Conservation (phyloP, 169 alveolate genomes). For the Eimeria praecox region DNA sequence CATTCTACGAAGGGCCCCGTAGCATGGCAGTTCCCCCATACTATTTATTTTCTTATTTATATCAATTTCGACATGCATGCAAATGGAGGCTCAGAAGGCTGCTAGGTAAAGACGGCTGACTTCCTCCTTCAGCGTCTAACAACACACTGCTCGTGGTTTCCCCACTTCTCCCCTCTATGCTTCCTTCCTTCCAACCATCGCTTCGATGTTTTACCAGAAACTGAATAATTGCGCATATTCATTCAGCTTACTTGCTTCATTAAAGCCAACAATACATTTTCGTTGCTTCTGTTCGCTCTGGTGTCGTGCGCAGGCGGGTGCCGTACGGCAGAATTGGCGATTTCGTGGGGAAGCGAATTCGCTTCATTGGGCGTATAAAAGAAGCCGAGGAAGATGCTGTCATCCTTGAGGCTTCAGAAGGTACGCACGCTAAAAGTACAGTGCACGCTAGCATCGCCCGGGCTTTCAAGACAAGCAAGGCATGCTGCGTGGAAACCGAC, state of each 20-base stretch:
- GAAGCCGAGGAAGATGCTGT: slow-evolving; percentile 65
- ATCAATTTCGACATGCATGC: neutral
- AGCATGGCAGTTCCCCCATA: neutral
- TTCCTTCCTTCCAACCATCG: neutral
- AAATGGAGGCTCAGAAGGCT: slow-evolving; percentile 57
- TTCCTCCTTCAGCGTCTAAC: neutral
- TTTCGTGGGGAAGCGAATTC: slow-evolving; percentile 47
- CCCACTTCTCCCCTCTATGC: neutral
- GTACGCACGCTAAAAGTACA: neutral
- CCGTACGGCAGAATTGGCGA: slow-evolving; percentile 62
- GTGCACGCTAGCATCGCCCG: neutral
- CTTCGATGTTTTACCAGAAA: too few relatives aligned
- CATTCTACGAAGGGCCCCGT: neutral
- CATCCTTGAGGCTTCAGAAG: slow-evolving; percentile 63
- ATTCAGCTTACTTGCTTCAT: neutral
- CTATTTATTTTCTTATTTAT: neutral
- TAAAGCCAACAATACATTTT: neutral
- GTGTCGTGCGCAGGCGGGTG: slow-evolving; percentile 44
- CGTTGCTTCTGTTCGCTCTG: neutral
- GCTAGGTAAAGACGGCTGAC: slow-evolving; percentile 10
- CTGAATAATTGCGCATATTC: neutral
- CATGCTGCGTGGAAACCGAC: neutral
- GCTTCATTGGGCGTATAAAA: slow-evolving; percentile 53
- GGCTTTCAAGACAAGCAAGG: neutral
- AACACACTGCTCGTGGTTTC: neutral